Percentiles rank a stretch among this genome's conserved stretches.
Evolutionary conservation across 768 basidiomycete species (phyloP).

Genomic region (Boletus rubroflammeus): DNA sequence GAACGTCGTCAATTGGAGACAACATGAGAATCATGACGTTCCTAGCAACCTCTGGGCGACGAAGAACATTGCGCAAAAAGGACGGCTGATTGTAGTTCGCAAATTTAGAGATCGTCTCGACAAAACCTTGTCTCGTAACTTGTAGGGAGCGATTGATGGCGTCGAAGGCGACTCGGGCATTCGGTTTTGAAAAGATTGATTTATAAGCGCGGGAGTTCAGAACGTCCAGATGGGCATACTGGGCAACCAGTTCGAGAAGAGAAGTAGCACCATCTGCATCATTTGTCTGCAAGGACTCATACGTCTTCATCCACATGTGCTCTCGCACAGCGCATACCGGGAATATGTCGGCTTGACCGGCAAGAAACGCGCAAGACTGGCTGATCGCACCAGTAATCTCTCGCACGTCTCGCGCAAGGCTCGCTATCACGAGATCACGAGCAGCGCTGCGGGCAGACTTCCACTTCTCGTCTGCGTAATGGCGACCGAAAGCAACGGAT

Average conservation of each 20-base stretch:
- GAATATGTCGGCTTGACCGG: slow-evolving; percentile 29
- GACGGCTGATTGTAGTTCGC: slow-evolving; percentile 56
- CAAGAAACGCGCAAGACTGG: slow-evolving; percentile 34
- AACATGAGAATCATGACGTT: slow-evolving; percentile 67
- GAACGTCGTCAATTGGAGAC: slow-evolving; percentile 76
- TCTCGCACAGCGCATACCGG: slow-evolving; percentile 43
- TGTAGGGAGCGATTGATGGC: slow-evolving; percentile 60
- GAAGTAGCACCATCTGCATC: slow-evolving; percentile 59
- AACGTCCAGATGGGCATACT: slow-evolving; percentile 62
- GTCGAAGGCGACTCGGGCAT: slow-evolving; percentile 38
- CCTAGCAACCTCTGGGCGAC: slow-evolving; percentile 51
- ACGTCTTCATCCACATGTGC: slow-evolving; percentile 68
- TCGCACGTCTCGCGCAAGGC: slow-evolving; percentile 34
- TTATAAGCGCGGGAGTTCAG: slow-evolving; percentile 53
- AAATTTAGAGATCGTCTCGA: slow-evolving; percentile 57
- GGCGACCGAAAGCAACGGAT: slow-evolving; percentile 42
- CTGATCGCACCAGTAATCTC: slow-evolving; percentile 31
- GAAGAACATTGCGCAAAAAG: slow-evolving; percentile 53
- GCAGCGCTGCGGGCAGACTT: slow-evolving; percentile 37
- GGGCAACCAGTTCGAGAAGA: slow-evolving; percentile 55
- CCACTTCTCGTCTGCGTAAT: slow-evolving; percentile 42
- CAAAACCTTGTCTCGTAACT: slow-evolving; percentile 58
- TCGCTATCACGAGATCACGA: slow-evolving; percentile 38
- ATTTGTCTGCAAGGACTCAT: slow-evolving; percentile 51
- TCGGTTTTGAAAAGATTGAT: slow-evolving; percentile 31